Evolutionary conservation across 1,284 basidiomycete species (phyloP).

Genomic region (Sporisorium scitamineum): DNA sequence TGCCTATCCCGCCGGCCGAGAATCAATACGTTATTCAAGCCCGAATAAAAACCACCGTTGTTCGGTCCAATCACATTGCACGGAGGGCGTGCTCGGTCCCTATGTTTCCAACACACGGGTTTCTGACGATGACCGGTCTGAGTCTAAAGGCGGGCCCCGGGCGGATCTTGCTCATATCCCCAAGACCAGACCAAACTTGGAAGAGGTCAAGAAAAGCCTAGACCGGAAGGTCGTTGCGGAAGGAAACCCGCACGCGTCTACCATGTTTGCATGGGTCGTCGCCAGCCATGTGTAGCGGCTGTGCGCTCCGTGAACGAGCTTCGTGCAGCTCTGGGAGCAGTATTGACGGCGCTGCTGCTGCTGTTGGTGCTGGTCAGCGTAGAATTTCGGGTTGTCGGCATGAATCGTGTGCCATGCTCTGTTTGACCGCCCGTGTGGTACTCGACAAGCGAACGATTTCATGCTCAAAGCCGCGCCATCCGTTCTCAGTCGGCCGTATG

Average conservation of each 20-base stretch:
- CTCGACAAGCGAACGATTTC: neutral
- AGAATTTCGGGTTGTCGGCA: neutral
- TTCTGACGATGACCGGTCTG: neutral
- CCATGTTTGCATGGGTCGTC: neutral
- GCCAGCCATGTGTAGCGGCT: no score
- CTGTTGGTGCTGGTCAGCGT: neutral
- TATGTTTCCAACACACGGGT: neutral
- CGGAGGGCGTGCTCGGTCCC: neutral
- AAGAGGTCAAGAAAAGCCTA: neutral
- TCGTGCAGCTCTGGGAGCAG: no score
- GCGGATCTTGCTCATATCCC: neutral
- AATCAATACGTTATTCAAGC: neutral
- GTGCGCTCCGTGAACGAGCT: no score
- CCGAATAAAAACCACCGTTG: neutral
- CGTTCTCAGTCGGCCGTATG: neutral
- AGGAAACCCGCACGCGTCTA: neutral
- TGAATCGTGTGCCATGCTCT: neutral
- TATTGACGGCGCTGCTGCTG: no score
- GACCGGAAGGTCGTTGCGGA: neutral
- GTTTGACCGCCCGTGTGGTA: neutral
- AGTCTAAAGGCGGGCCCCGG: neutral
- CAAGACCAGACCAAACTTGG: neutral
- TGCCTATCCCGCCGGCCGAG: no score
- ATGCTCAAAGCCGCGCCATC: neutral
- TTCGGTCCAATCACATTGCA: neutral